Base-by-base conservation (phyloP, 495 filamentous ascomycete genomes). In the Penicillium silybi region DNA sequence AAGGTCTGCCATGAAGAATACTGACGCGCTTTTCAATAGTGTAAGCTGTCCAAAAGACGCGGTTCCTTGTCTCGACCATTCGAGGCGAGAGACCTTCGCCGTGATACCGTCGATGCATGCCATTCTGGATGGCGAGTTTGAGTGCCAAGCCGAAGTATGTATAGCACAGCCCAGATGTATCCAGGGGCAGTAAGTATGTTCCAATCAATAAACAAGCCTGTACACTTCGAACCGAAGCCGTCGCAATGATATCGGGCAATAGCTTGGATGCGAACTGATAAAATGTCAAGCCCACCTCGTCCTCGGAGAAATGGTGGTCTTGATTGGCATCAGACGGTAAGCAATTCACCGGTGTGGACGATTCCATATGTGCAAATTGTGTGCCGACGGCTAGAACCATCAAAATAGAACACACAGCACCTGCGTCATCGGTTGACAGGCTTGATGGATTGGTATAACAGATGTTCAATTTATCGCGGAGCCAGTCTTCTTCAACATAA, bases 351-450 rank as follows among this genome's bases (percentile, higher is more conserved):
- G 74, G 71, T 0, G 63, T 74, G 15, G 67, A 54, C 6, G 73
- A 74, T 48, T 73, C 74, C 71, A 80, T 77, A 50, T 80, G 73
- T 2, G 75, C 74, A 55, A 78, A 80, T 52, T 80, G 77, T 3
- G 76, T 79, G n/a, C 77, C 77, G 9, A 80, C 71, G 1, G 77
- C 77, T 6, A 80, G 56, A 2, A 76, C 68, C 72, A 77, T 78
- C 27, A 79, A 56, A 11, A 80, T 70, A n/a, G 70, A 61, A 54
- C 75, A 77, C 8, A 78, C 66, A 1, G 68, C 69, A 3, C 67
- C 68, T 0, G 75, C 71, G 59, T 79, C 77, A 22, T 73, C 68
- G n/a, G 68, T 68, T 6, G 69, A 69, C 3, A 79, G 59, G n/a
- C 62, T 67, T 2, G 60, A 59, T 0, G 73, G 71, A 17, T 72